Base-by-base conservation (phyloP, 2,329 filamentous ascomycete species). In the Phyllosticta capitalensis region DNA sequence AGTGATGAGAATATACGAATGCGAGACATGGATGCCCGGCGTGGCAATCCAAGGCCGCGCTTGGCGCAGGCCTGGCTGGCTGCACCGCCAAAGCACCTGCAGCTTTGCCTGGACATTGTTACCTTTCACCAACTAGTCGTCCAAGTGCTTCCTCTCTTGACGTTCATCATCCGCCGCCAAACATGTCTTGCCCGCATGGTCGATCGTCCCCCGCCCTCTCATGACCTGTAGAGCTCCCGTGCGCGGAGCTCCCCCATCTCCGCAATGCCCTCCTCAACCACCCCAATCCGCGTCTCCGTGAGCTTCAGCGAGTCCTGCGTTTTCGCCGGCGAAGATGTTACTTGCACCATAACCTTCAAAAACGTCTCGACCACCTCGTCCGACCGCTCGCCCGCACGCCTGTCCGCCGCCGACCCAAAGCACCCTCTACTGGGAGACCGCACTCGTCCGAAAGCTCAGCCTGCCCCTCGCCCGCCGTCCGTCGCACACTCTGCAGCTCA, bases 291-390 rank as follows among this genome's bases (percentile, higher is more conserved):
- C 74, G 92, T 96, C 75, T 96, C 92, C 73, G 90, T 99, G 74
- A 86, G 87, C 77, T 99, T 92, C 89, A 88, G 90, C 73, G 89
- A 95, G 71, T 86, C 92, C 73, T 92, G 89, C 63, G 90, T 99
- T 68, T 99, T 97, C 76, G 90, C 94, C 60, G 94, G 94, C 74
- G 94, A 99, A 79, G 88, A 96, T 70, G 83, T 97, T 69, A 89
- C 92, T 76, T 97, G 94, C 76, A 91, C 87, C 65, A 95, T 99
- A 73, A 96, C 90, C 55, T 99, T 99, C 77, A 92, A 88, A 76
- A 99, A 99, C 72, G 82, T 92, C 55, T 78, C 81, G 28, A 73
- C 68, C 63, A 81, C 83, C n/a, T 64, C 69, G 21, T 63, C 64
- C 64, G 68, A 70, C 61, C 65, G 68, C 63, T 68, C 67, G 58